Evolutionary conservation across 2,329 filamentous ascomycete species (phyloP).

Genomic region (Ampelomyces quisqualis): DNA sequence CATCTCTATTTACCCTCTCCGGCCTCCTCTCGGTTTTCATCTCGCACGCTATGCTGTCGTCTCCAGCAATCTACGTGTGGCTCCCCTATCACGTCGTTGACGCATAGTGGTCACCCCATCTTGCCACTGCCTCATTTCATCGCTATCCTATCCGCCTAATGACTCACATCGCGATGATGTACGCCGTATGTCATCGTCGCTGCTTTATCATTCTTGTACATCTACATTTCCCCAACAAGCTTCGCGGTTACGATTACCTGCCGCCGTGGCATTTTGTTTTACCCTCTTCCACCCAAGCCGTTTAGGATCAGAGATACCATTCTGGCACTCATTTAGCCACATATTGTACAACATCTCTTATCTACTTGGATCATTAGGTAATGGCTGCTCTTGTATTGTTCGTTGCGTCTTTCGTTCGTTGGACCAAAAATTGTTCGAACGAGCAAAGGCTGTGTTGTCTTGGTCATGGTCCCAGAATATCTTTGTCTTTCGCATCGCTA

Average conservation of each 20-base stretch:
- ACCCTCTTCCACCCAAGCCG: conserved; percentile 14
- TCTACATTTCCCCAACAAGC: conserved; percentile 29
- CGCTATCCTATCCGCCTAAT: conserved; percentile 8
- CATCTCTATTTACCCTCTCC: conserved; percentile 18
- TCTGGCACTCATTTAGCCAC: conserved; percentile 36
- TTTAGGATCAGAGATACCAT: conserved; percentile 31
- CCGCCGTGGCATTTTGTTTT: conserved; percentile 18
- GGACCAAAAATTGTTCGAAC: conserved; percentile 20
- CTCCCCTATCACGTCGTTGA: conserved; percentile 21
- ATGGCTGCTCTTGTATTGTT: conserved; percentile 9
- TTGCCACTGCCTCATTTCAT: neutral
- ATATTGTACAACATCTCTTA: conserved; percentile 35
- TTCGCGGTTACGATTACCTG: conserved; percentile 19
- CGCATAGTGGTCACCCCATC: conserved; percentile 2
- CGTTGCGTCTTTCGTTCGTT: conserved; percentile 2
- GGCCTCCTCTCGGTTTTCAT: conserved; percentile 11
- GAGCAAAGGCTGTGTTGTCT: too few relatives aligned
- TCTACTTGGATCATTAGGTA: conserved; percentile 3
- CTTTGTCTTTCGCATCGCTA: neutral
- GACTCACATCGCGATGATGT: conserved; percentile 13
- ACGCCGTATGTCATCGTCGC: conserved; percentile 6
- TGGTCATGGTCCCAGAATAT: too few relatives aligned
- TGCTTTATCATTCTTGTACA: conserved; percentile 34
- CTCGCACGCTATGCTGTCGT: neutral
- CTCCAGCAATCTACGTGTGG: neutral